phyloP scores from a whole-genome alignment of 345 rosid species.

The Populus alba region DNA sequence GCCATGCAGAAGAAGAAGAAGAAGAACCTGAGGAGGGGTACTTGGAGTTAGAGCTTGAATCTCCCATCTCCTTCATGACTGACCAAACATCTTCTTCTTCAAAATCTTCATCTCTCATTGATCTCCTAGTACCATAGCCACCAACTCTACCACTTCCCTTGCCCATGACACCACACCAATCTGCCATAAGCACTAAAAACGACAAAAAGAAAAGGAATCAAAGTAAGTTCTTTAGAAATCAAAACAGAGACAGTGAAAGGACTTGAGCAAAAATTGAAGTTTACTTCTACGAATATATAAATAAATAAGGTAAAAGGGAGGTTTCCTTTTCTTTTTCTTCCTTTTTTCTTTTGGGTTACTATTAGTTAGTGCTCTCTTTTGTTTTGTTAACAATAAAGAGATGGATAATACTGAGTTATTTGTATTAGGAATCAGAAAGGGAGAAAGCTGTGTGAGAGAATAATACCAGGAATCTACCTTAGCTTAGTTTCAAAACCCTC shows the following conservation, averaged over 20 bases:
- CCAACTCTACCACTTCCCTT: slow-evolving; percentile 9
- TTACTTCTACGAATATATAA: slow-evolving; percentile 18
- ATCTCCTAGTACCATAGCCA: slow-evolving; percentile 18
- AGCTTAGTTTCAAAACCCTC: slow-evolving; percentile 32
- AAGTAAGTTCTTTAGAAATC: not conserved
- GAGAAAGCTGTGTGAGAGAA: slow-evolving; percentile 27
- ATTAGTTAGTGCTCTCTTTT: not conserved
- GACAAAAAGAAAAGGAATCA: not conserved
- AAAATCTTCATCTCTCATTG: slow-evolving; percentile 55
- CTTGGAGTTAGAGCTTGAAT: slow-evolving; percentile 35
- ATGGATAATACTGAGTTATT: not conserved
- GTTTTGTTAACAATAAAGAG: not conserved
- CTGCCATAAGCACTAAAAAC: slow-evolving; percentile 29
- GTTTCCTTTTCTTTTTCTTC: not conserved
- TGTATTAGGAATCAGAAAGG: slow-evolving; percentile 33
- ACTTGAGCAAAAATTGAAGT: slow-evolving; percentile 6
- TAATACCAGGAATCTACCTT: slow-evolving; percentile 49
- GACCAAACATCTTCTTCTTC: slow-evolving; percentile 77
- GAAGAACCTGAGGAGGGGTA: slow-evolving; percentile 4
- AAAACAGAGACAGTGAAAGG: not conserved
- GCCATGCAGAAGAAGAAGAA: slow-evolving; percentile 46
- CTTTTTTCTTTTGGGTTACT: not conserved
- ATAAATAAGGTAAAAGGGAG: slow-evolving; percentile 15
- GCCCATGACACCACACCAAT: slow-evolving; percentile 32
- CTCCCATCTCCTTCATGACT: slow-evolving; percentile 37